Percentiles rank a stretch among this genome's conserved stretches.
These are phyloP conservation scores for Mucor racemosus DNA, from an alignment of 371 early-diverging fungal genomes.

Conservation along the genomic window DNA sequence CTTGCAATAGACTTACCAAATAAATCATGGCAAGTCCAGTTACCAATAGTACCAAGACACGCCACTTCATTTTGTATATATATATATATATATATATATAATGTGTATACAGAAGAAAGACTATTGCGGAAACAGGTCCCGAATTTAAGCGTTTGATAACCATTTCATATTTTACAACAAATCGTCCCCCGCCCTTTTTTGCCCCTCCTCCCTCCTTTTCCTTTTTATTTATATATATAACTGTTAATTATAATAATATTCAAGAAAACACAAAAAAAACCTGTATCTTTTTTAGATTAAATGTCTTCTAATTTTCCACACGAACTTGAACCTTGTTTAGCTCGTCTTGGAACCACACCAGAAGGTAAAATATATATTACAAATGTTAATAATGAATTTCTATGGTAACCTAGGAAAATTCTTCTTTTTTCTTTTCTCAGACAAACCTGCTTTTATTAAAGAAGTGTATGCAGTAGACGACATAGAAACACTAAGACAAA, in stretches of 20 bases:
- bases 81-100: not conserved
- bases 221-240: slow-evolving; percentile 5
- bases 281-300: not conserved
- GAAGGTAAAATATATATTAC: slow-evolving; percentile 34
- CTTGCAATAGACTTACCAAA: slow-evolving; percentile 44
- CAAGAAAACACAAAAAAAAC: not conserved
- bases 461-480: slow-evolving; percentile 58
- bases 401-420: not conserved
- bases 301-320: slow-evolving; percentile 25
- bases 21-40: slow-evolving; percentile 48
- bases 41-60: slow-evolving; percentile 38
- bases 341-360: slow-evolving; percentile 52
- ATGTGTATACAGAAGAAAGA: not conserved
- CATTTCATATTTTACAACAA: not conserved
- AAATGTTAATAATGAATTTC: not conserved
- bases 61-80: slow-evolving; percentile 48
- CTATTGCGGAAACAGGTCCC: not conserved
- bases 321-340: slow-evolving; percentile 54
- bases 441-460: slow-evolving; percentile 51
- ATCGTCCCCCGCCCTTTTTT: not conserved
- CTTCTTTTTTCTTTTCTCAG: slow-evolving; percentile 19
- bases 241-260: not conserved
- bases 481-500: slow-evolving; percentile 50
- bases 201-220: not conserved
- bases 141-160: not conserved